These are phyloP conservation scores for Rosa rugosa DNA, from an alignment of 306 rosid genomes.

Conservation along the genomic window DNA sequence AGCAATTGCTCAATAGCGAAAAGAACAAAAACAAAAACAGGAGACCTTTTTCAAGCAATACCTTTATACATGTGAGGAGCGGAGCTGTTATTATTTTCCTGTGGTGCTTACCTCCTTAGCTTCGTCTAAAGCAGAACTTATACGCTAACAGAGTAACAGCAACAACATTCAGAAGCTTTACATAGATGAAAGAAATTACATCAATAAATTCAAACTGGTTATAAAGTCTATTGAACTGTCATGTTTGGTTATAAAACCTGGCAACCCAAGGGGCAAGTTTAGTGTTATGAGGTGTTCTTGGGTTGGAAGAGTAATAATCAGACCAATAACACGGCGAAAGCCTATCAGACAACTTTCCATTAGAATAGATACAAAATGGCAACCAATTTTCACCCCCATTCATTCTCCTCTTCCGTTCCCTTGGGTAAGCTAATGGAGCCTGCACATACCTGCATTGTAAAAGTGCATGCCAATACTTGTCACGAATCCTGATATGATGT, in stretches of 20 bases:
- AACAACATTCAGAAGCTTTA: background rate
- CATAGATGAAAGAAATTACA: background rate
- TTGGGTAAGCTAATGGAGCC: constrained; percentile 89
- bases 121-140: background rate
- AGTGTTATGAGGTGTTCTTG: constrained; percentile 63
- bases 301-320: constrained; percentile 65
- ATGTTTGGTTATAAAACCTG: constrained; percentile 52
- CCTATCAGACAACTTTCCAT: constrained; percentile 50
- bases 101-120: background rate
- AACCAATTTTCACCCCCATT: constrained; percentile 89
- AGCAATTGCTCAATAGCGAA: background rate
- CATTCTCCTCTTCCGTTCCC: constrained; percentile 84
- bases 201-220: background rate
- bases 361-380: constrained; percentile 71
- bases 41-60: background rate
- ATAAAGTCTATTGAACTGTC: background rate
- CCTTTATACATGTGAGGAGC: background rate
- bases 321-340: constrained; percentile 77
- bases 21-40: background rate
- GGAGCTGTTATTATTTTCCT: no score
- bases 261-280: constrained; percentile 95
- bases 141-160: background rate
- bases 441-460: constrained; percentile 67
- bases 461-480: background rate
- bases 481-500: background rate